Percentiles rank a stretch among this genome's conserved stretches.
phyloP scores from a whole-genome alignment of 306 rosid genomes.

The Alnus rubra region DNA sequence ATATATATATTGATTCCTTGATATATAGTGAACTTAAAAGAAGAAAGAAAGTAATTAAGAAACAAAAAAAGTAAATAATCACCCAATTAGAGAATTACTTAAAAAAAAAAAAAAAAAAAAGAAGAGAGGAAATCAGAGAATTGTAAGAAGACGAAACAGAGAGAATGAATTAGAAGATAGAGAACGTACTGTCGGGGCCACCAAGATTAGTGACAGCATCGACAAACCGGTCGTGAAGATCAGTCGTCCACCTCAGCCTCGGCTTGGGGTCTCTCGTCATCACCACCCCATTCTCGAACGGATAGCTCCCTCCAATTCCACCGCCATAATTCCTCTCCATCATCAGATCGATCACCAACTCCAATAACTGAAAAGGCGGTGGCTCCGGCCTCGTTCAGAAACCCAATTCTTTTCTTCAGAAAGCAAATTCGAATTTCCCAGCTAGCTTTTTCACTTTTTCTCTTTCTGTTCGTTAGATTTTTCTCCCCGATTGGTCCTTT shows the following conservation, averaged over 20 bases:
- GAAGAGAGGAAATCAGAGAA: too few relatives aligned
- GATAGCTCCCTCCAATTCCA: conserved; percentile 26
- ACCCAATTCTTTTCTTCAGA: neutral
- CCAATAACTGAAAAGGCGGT: too few relatives aligned
- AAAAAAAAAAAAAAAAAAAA: too few relatives aligned
- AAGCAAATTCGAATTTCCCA: conserved; percentile 16
- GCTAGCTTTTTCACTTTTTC: conserved; percentile 22
- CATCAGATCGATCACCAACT: neutral
- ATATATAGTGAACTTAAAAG: too few relatives aligned
- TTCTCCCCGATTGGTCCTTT: conserved; percentile 23
- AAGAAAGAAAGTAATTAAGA: too few relatives aligned
- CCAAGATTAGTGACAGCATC: conserved; percentile 97
- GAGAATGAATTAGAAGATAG: too few relatives aligned
- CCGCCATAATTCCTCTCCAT: conserved; percentile 41
- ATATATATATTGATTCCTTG: too few relatives aligned
- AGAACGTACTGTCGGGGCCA: conserved; percentile 80
- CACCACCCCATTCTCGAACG: conserved; percentile 62
- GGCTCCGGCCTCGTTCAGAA: too few relatives aligned
- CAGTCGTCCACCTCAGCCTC: conserved; percentile 90
- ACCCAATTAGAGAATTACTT: too few relatives aligned
- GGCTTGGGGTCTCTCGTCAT: conserved; percentile 96
- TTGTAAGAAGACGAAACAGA: too few relatives aligned
- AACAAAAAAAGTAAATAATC: too few relatives aligned
- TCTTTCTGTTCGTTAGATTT: neutral
- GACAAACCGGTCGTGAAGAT: conserved; percentile 87